These are phyloP conservation scores for Wickerhamomyces queroliae DNA, from an alignment of 805 yeast species.

Conservation along the genomic window DNA sequence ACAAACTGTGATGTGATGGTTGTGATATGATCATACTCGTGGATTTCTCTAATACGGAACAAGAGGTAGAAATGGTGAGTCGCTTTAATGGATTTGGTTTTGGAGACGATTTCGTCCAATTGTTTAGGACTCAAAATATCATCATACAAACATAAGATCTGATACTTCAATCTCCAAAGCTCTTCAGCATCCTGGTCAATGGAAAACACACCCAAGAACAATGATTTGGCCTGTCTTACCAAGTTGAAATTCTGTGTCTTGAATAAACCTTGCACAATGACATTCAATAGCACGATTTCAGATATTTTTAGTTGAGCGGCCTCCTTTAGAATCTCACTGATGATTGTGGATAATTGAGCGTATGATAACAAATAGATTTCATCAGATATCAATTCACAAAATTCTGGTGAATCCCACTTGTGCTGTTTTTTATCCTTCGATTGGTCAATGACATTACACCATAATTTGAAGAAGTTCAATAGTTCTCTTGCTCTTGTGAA, in stretches of 20 bases:
- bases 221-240: slow-evolving; percentile 16
- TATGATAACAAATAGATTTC: slow-evolving; percentile 40
- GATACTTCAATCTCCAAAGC: slow-evolving; percentile 42
- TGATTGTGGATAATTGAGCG: slow-evolving; percentile 32
- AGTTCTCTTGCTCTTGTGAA: slow-evolving; percentile 56
- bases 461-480: slow-evolving; percentile 38
- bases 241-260: slow-evolving; percentile 24
- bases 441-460: slow-evolving; percentile 27
- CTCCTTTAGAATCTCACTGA: slow-evolving; percentile 17
- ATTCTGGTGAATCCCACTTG: slow-evolving; percentile 18
- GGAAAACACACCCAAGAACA: slow-evolving; percentile 22
- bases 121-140: slow-evolving; percentile 25
- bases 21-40: slow-evolving; percentile 22
- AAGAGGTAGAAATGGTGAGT: slow-evolving; percentile 28
- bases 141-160: slow-evolving; percentile 43
- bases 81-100: slow-evolving; percentile 1
- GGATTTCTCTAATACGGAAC: slow-evolving; percentile 47
- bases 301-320: slow-evolving; percentile 5
- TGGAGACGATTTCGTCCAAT: slow-evolving; percentile 4
- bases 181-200: slow-evolving; percentile 10
- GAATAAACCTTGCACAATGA: slow-evolving; percentile 37
- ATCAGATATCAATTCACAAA: slow-evolving; percentile 32
- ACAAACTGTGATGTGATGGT: slow-evolving; percentile 20
- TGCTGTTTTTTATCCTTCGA: slow-evolving; percentile 2
- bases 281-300: slow-evolving; percentile 21